Evolutionary conservation across 2,329 filamentous ascomycete species (phyloP).

Genomic region (Fusarium denticulatum): DNA sequence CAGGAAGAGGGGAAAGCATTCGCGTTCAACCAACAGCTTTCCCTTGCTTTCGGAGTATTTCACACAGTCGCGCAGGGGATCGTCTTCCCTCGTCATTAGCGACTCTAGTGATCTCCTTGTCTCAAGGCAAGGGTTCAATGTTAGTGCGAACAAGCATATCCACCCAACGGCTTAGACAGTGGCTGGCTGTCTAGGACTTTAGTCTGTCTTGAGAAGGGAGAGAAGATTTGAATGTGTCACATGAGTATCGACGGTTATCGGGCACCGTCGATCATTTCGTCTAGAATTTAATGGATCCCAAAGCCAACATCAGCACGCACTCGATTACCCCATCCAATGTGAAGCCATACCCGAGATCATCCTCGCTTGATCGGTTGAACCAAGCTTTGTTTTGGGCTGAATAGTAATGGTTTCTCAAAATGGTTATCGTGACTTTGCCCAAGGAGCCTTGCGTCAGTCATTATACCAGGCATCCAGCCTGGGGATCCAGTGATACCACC

Average conservation of each 20-base stretch:
- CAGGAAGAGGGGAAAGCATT: neutral
- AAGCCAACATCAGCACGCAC: neutral
- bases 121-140: constrained; percentile 17
- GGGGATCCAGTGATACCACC: constrained; percentile 1
- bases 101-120: constrained; percentile 19
- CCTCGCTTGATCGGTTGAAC: neutral
- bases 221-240: constrained; percentile 34
- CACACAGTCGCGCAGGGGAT: neutral
- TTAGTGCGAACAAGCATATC: neutral
- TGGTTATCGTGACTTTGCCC: neutral
- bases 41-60: constrained; percentile 1
- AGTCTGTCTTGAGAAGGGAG: neutral
- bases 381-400: neutral
- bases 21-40: neutral
- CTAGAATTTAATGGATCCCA: constrained; percentile 25
- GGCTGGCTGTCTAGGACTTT: neutral
- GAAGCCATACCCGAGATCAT: neutral
- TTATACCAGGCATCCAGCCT: neutral
- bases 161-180: constrained; percentile 10
- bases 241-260: constrained; percentile 23
- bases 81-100: neutral
- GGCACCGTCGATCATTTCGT: constrained; percentile 34
- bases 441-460: neutral
- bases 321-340: neutral
- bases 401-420: neutral